Evolutionary conservation across 768 basidiomycete species (phyloP), one percentile per base, ranked within the genome.

Genomic region (Termitomyces sp.): DNA sequence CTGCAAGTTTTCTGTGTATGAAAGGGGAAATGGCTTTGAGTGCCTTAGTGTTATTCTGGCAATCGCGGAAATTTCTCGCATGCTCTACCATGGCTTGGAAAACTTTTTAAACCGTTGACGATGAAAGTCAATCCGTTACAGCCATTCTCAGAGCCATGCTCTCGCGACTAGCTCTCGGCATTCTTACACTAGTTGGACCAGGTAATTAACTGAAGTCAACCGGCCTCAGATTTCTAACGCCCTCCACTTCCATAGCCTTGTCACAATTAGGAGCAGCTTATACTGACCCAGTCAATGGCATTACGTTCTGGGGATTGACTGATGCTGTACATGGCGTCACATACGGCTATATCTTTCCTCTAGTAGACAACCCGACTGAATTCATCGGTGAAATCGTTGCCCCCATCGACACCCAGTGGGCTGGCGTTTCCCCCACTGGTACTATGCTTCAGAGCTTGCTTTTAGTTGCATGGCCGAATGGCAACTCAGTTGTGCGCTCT

Each of bases 351-450:
- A 71, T 80, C 38, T 82, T 86, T 64, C 84, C 84, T 20, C 66
- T 79, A 16, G 73, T 71, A 13, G 57, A 71, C 30, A 71, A 74
- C 30, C 69, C 79, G 23, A 74, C 72, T 16, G 85, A 87, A 63
- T 86, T 86, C 66, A 83, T 87, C 62, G 86, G 80, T 52, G 82
- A 84, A 69, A 80, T 86, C 49, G 78, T 84, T 28, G 80, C 82
- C 8, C 85, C 86, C 9, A 71, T 83, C 41, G 75, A 64, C 6
- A 76, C 76, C n/a, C 66, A 76, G 73, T 87, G 85, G 85, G 77
- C 77, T 18, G 85, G 85, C 54, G 69, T 80, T 35, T 72, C 82
- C 8, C 78, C 84, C 6, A 80, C 75, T 14, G 82, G 82, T 9
- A 73, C 78, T 35, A 86, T 87, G 84, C 64, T 81, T 47, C 70